Evolutionary conservation across 805 yeast species (phyloP).

Genomic region (Yamadazyma akitaensis): DNA sequence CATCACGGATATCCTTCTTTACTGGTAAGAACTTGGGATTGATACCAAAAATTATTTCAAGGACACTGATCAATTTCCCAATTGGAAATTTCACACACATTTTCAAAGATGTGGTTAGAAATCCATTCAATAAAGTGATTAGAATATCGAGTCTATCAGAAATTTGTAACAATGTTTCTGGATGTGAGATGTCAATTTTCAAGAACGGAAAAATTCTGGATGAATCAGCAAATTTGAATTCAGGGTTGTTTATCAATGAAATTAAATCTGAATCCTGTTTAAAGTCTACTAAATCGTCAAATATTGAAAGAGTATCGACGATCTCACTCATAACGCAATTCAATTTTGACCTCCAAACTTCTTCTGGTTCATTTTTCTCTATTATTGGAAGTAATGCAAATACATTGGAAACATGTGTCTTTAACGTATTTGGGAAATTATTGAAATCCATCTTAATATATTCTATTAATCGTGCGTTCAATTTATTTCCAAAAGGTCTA

Average conservation of each 20-base stretch:
- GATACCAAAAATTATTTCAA: constrained; percentile 54
- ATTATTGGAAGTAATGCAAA: constrained; percentile 56
- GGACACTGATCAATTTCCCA: constrained; percentile 50
- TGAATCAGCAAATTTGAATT: constrained; percentile 21
- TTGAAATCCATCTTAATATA: constrained; percentile 32
- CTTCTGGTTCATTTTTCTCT: constrained; percentile 50
- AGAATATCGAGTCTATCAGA: constrained; percentile 50
- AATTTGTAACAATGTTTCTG: constrained; percentile 49
- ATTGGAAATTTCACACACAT: constrained; percentile 59
- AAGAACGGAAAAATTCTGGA: constrained; percentile 42
- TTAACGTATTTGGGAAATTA: constrained; percentile 36
- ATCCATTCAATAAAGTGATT: constrained; percentile 38
- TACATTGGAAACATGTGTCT: constrained; percentile 42
- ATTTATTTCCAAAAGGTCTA: constrained; percentile 70
- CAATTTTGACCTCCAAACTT: constrained; percentile 46
- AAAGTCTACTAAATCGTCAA: constrained; percentile 56
- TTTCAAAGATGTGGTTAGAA: constrained; percentile 48
- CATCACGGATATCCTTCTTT: constrained; percentile 58
- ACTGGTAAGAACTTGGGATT: constrained; percentile 54
- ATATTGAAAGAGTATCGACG: constrained; percentile 53
- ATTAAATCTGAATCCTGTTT: constrained; percentile 51
- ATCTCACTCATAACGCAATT: constrained; percentile 49
- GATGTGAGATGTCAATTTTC: constrained; percentile 56
- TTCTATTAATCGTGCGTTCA: constrained; percentile 42
- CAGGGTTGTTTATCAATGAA: constrained; percentile 30